Evolutionary conservation across 352 stramenopile species (phyloP).

Genomic region (Phytopythium oedochilum): DNA sequence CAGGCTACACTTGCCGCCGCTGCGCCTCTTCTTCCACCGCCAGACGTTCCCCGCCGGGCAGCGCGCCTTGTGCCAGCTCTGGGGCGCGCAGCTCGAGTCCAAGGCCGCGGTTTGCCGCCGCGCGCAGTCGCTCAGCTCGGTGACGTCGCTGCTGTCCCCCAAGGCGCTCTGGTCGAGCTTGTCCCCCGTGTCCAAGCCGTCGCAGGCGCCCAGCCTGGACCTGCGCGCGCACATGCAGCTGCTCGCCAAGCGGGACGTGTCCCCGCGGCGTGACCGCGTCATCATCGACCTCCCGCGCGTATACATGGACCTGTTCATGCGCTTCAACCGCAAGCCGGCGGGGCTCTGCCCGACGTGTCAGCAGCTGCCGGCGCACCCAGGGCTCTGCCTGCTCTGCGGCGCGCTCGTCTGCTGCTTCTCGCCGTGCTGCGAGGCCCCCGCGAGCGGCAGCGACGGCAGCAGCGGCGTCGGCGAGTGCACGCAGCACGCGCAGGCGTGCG

Average conservation of each 20-base stretch:
- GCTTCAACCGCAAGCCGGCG: conserved; percentile 63
- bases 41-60: conserved; percentile 57
- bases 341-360: conserved; percentile 53
- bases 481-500: conserved; percentile 61
- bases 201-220: neutral
- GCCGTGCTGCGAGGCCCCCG: conserved; percentile 49
- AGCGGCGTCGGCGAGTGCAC: conserved; percentile 66
- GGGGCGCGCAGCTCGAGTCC: conserved; percentile 64
- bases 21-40: conserved; percentile 62
- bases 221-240: conserved; percentile 23
- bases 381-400: conserved; percentile 74
- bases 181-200: neutral
- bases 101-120: conserved; percentile 55
- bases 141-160: neutral
- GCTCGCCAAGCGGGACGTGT: conserved; percentile 17
- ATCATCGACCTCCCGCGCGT: conserved; percentile 53
- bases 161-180: neutral
- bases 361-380: conserved; percentile 61
- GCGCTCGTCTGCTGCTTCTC: conserved; percentile 77
- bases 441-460: conserved; percentile 11
- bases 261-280: conserved; percentile 11
- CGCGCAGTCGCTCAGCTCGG: conserved; percentile 9
- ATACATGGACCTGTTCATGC: conserved; percentile 83
- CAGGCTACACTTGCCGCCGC: conserved; percentile 55
- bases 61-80: conserved; percentile 62